A percentile compares a stretch with the other conserved stretches of the same genome.
These are phyloP conservation scores for Gelatoporia subvermispora DNA, from an alignment of 768 basidiomycete species.

Conservation along the genomic window DNA sequence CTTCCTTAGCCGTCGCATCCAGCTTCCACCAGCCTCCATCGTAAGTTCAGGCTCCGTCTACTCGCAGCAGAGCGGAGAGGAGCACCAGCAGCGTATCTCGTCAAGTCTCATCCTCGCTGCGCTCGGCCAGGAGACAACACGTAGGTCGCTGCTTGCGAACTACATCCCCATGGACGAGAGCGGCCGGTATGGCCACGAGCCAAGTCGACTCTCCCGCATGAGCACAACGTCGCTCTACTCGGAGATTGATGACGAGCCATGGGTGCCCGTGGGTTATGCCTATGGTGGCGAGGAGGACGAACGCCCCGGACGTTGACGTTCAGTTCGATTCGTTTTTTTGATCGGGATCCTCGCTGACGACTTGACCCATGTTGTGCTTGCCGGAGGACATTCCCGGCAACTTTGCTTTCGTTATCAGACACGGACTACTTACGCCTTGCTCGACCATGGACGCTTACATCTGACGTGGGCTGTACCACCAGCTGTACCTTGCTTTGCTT, in stretches of 20 bases:
- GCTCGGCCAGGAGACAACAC: slow-evolving; percentile 24
- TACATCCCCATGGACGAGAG: slow-evolving; percentile 15
- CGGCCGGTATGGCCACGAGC: slow-evolving; percentile 12
- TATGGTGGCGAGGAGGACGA: slow-evolving; percentile 22
- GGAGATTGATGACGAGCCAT: slow-evolving; percentile 12
- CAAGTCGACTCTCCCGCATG: slow-evolving; percentile 25
- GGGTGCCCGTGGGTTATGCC: slow-evolving; percentile 21
- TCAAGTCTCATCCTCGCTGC: slow-evolving; percentile 35
- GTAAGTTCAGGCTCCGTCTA: slow-evolving; percentile 32
- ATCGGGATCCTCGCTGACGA: too few relatives aligned
- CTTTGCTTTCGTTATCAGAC: not conserved
- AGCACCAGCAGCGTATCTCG: slow-evolving; percentile 24
- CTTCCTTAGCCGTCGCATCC: not conserved
- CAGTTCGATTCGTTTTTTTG: too few relatives aligned
- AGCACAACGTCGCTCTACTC: slow-evolving; percentile 23
- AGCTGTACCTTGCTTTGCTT: too few relatives aligned
- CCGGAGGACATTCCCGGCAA: slow-evolving; percentile 8
- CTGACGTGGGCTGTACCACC: not conserved
- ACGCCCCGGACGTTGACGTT: not conserved
- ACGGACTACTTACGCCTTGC: slow-evolving; percentile 6
- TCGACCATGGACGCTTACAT: not conserved
- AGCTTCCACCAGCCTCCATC: slow-evolving; percentile 19
- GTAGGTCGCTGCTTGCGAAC: slow-evolving; percentile 17
- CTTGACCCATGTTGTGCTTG: too few relatives aligned
- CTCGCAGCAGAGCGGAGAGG: slow-evolving; percentile 35